Percentiles rank a stretch among this genome's conserved stretches.
These are phyloP conservation scores for Penicillium ochrochloron DNA, from an alignment of 495 filamentous ascomycete species.

Conservation along the genomic window DNA sequence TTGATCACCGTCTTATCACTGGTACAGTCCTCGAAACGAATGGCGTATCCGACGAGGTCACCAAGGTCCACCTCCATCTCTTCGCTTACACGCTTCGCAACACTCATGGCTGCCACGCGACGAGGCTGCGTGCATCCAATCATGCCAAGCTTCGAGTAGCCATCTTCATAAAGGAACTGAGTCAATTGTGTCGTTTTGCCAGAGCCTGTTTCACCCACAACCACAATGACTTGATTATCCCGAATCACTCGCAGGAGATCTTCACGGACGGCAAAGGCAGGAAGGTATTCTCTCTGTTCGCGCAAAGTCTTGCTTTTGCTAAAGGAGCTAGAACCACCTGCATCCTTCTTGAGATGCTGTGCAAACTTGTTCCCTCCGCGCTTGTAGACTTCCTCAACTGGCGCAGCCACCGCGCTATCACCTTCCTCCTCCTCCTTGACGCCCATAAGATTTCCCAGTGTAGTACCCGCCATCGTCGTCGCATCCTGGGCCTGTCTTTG, in stretches of 20 bases:
- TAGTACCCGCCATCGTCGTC: conserved; percentile 90
- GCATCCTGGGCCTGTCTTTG: conserved; percentile 95
- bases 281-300: conserved; percentile 93
- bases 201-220: conserved; percentile 95
- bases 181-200: conserved; percentile 97
- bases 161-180: conserved; percentile 93
- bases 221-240: conserved; percentile 96
- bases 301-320: conserved; percentile 87
- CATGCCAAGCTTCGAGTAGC: conserved; percentile 82
- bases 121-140: conserved; percentile 96
- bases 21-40: conserved; percentile 98
- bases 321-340: conserved; percentile 83
- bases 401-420: conserved; percentile 79
- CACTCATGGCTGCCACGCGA: conserved; percentile 97
- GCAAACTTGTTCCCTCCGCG: conserved; percentile 79
- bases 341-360: conserved; percentile 84
- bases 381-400: conserved; percentile 71
- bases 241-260: conserved; percentile 92
- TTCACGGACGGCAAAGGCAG: conserved; percentile 96
- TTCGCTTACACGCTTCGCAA: conserved; percentile 96
- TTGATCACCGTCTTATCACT: conserved; percentile 94
- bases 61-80: conserved; percentile 99
- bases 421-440: conserved; percentile 87
- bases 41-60: conserved; percentile 90
- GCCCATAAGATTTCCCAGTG: conserved; percentile 92